Evolutionary conservation across 2,329 filamentous ascomycete species (phyloP), one percentile per base, ranked within the genome.

Genomic region (Fusarium sp.): DNA sequence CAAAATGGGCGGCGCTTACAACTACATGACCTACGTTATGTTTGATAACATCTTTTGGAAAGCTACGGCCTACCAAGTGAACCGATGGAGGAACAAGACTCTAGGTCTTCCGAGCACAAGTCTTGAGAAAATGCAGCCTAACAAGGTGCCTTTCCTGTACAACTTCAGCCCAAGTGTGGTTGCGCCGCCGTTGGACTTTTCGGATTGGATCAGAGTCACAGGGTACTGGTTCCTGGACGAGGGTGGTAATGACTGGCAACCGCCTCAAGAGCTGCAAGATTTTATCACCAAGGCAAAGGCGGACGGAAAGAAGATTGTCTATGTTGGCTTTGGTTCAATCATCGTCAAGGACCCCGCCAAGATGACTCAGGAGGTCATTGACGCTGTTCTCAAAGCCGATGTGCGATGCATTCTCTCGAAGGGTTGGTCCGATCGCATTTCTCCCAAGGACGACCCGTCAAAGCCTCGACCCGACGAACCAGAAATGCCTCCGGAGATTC

Each of bases 171-270:
- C 94, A 1, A 92, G 90, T 13, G 96, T 99, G 14, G 96, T 99
- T n/a, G 90, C 93, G 4, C 95, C 94, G 29, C 96, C 96, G 18
- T 85, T 98, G 3, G 96, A 99, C 81, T 99, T 94, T 81, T 95
- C 93, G 44, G 96, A 98, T 79, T 99, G 96, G 96, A 96, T 99
- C 78, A 90, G 94, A 45, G 93, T 98, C 10, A 98, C 96, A 0
- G 96, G 96, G 0, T 98, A 99, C 81, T 99, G 96, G 96, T 98
- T 99, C 80, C 82, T 99, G 51, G 92, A 97, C 72, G 95, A 98
- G 79, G 86, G 84, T 6, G 85, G 61, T 42, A 37, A 18, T n/a
- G 82, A 67, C 18, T 98, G 91, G 85, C 85, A 86, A 47, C 94
- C 96, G 2, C 92, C 94, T 0, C 79, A 85, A 29, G 94, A 95